Percentiles rank a stretch among this genome's conserved stretches.
Conservation (phyloP, 2,329 filamentous ascomycete genomes). For the Sporothrix brunneoviolacea region DNA sequence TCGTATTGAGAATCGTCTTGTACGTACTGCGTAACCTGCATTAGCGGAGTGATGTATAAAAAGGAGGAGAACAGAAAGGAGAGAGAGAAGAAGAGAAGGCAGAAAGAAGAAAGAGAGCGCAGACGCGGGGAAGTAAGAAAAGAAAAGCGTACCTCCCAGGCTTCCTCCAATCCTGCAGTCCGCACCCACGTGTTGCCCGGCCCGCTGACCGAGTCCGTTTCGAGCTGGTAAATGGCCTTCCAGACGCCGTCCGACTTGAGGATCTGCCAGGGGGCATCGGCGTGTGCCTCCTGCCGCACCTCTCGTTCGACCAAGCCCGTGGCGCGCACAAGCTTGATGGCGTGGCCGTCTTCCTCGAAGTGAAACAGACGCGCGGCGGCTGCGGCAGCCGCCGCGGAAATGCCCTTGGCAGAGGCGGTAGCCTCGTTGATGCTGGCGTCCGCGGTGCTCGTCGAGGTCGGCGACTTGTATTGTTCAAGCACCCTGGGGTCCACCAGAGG, state of each 20-base stretch:
- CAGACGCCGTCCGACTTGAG: constrained; percentile 53
- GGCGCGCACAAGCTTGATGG: constrained; percentile 66
- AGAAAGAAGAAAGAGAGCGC: no score
- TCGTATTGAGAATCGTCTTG: no score
- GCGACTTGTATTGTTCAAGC: constrained; percentile 1
- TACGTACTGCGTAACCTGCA: no score
- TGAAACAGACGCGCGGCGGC: constrained; percentile 41
- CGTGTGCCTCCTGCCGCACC: constrained; percentile 30
- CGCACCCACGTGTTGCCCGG: constrained; percentile 52
- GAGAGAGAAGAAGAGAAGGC: no score
- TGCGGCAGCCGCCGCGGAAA: constrained; percentile 38
- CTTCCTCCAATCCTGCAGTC: constrained; percentile 55
- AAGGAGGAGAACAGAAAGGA: no score
- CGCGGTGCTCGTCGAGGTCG: no score
- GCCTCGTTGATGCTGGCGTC: no score
- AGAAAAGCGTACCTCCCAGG: constrained; percentile 46
- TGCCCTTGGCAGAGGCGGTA: constrained; percentile 26
- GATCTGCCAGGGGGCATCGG: constrained; percentile 40
- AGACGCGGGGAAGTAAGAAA: neutral
- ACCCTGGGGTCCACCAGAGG: constrained; percentile 40
- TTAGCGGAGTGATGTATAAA: no score
- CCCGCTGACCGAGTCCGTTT: constrained; percentile 54
- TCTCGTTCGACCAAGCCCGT: constrained; percentile 53
- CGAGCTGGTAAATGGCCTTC: constrained; percentile 53
- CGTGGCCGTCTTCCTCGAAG: constrained; percentile 71